Percentiles rank a stretch among this genome's conserved stretches.
These are phyloP conservation scores for Pseudogymnoascus sp. DNA, from an alignment of 2,329 filamentous ascomycete genomes.

Conservation along the genomic window DNA sequence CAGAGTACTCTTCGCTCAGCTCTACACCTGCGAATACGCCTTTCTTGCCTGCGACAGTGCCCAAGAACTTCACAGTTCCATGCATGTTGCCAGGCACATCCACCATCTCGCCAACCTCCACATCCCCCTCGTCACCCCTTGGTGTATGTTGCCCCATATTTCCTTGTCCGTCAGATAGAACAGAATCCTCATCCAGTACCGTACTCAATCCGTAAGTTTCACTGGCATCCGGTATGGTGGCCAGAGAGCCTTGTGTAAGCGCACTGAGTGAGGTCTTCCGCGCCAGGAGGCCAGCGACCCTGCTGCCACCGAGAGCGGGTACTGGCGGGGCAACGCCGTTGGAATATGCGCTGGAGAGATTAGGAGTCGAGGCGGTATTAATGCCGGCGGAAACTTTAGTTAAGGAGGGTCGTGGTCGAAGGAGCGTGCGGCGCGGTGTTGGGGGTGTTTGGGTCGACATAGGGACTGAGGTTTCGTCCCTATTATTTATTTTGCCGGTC, in stretches of 20 bases:
- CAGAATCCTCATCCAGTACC: conserved; percentile 38
- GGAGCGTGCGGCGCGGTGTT: conserved; percentile 27
- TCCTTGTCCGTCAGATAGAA: conserved; percentile 26
- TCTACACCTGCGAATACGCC: conserved; percentile 91
- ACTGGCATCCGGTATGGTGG: conserved; percentile 59
- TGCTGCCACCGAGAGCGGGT: conserved; percentile 17
- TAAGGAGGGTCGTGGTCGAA: conserved; percentile 27
- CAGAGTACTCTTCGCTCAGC: conserved; percentile 69
- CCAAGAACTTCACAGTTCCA: conserved; percentile 83
- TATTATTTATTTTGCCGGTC: conserved; percentile 9
- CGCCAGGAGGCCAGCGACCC: conserved; percentile 37
- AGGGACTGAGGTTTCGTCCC: background rate
- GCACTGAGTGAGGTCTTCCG: conserved; percentile 67
- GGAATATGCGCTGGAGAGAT: conserved; percentile 39
- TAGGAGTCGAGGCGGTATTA: conserved; percentile 49
- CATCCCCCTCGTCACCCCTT: conserved; percentile 42
- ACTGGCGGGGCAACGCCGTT: conserved; percentile 7
- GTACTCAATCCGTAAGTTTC: conserved; percentile 55
- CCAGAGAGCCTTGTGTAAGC: conserved; percentile 55
- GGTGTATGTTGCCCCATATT: conserved; percentile 50
- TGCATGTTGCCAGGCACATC: conserved; percentile 92
- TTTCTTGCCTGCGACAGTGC: conserved; percentile 78
- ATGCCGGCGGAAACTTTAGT: conserved; percentile 25
- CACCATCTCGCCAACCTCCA: conserved; percentile 74
- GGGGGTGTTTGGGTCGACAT: conserved; percentile 17